phyloP scores from a whole-genome alignment of 352 stramenopile species.

The Globisporangium rhizosaccharum region DNA sequence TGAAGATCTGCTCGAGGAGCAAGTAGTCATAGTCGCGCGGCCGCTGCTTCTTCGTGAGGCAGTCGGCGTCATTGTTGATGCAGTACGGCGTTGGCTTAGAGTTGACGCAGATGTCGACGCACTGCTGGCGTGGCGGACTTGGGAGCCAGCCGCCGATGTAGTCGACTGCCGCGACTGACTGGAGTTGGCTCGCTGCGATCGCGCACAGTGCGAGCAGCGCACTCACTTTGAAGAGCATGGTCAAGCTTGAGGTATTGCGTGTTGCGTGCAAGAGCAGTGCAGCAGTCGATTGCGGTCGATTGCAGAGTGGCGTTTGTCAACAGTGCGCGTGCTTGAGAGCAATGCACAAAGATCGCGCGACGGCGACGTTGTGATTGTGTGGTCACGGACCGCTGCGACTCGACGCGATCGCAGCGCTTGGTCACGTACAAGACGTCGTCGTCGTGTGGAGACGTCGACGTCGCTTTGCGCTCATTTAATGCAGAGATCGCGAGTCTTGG shows the following conservation, averaged over 20 bases:
- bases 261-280: too few species aligned
- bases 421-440: too few species aligned
- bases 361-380: not conserved
- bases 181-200: not conserved
- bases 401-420: too few species aligned
- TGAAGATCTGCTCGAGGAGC: conserved; percentile 71
- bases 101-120: conserved; percentile 70
- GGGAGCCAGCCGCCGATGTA: conserved; percentile 57
- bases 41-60: conserved; percentile 54
- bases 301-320: not conserved
- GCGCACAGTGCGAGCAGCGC: conserved; percentile 5
- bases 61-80: conserved; percentile 39
- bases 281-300: not conserved
- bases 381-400: too few species aligned
- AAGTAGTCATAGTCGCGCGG: conserved; percentile 75
- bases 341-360: not conserved
- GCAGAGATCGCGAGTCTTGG: too few species aligned
- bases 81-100: conserved; percentile 47
- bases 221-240: conserved; percentile 7
- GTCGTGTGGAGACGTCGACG: too few species aligned
- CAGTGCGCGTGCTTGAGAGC: not conserved
- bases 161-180: conserved; percentile 24
- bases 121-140: conserved; percentile 33
- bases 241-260: not conserved
- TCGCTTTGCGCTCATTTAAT: too few species aligned